A percentile compares a stretch with the other conserved stretches of the same genome.
phyloP scores from a whole-genome alignment of 345 rosid species.

The Rhizophora mangle region DNA sequence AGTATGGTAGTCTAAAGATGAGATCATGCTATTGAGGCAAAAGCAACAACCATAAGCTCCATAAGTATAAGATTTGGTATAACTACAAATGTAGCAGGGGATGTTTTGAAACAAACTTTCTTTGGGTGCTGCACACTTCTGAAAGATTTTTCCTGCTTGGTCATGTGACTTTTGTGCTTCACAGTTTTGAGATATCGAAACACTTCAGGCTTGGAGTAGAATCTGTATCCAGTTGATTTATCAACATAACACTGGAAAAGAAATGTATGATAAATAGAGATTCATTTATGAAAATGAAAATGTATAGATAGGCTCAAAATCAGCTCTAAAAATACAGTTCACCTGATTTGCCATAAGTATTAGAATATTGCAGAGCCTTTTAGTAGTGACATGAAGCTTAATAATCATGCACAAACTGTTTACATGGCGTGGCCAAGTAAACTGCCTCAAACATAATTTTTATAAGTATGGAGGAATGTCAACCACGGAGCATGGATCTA shows the following conservation, averaged over 20 bases:
- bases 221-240: conserved; percentile 31
- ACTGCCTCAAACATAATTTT: background rate
- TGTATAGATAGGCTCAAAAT: background rate
- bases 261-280: background rate
- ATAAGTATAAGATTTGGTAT: background rate
- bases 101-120: conserved; percentile 23
- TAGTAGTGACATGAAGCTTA: background rate
- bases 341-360: background rate
- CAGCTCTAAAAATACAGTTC: background rate
- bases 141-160: conserved; percentile 14
- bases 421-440: background rate
- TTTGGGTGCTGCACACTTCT: background rate
- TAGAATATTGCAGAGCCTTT: background rate
- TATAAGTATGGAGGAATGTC: background rate
- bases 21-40: background rate
- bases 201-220: conserved; percentile 41
- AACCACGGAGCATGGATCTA: no score
- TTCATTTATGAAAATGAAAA: background rate
- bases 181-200: conserved; percentile 26
- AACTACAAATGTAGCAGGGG: background rate
- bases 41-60: background rate
- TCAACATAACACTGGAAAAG: conserved; percentile 36
- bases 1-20: background rate
- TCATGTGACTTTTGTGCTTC: conserved; percentile 7
- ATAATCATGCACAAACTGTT: background rate